Evolutionary conservation across 495 filamentous ascomycete species (phyloP).

Genomic region (Penicillium steckii): DNA sequence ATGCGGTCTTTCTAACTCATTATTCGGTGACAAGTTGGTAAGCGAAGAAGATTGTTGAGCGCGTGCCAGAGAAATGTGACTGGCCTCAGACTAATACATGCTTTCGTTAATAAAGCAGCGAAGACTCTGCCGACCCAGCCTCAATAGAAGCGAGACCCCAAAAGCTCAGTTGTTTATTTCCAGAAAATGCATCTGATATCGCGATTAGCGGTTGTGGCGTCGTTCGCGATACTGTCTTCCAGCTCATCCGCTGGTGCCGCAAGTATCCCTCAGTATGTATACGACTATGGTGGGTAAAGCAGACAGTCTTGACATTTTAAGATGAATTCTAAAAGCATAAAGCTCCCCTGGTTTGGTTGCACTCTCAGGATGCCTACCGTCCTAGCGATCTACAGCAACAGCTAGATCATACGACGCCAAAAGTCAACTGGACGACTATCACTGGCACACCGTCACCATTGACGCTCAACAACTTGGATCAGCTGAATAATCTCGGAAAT

Average conservation of each 20-base stretch:
- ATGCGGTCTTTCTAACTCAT: not conserved
- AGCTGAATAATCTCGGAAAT: conserved; percentile 49
- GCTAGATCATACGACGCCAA: conserved; percentile 52
- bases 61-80: not conserved
- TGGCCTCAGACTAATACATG: not conserved
- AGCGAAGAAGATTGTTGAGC: not conserved
- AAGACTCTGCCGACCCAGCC: no score
- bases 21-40: not conserved
- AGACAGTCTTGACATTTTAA: not conserved
- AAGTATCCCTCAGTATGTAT: conserved; percentile 27
- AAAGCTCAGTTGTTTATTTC: no score
- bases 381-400: conserved; percentile 60
- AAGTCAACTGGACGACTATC: conserved; percentile 51
- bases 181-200: conserved; percentile 15
- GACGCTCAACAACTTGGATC: conserved; percentile 55
- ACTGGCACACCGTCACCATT: conserved; percentile 40
- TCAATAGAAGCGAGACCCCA: no score
- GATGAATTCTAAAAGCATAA: not conserved
- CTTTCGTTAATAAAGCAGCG: not conserved
- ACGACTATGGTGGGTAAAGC: conserved; percentile 22
- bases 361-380: conserved; percentile 55
- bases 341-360: conserved; percentile 55
- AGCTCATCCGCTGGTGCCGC: conserved; percentile 5
- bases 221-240: conserved; percentile 4
- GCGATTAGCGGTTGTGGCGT: conserved; percentile 7